These are phyloP conservation scores for Sporothrix pseudoabietina DNA, from an alignment of 2,329 filamentous ascomycete species.

Conservation along the genomic window DNA sequence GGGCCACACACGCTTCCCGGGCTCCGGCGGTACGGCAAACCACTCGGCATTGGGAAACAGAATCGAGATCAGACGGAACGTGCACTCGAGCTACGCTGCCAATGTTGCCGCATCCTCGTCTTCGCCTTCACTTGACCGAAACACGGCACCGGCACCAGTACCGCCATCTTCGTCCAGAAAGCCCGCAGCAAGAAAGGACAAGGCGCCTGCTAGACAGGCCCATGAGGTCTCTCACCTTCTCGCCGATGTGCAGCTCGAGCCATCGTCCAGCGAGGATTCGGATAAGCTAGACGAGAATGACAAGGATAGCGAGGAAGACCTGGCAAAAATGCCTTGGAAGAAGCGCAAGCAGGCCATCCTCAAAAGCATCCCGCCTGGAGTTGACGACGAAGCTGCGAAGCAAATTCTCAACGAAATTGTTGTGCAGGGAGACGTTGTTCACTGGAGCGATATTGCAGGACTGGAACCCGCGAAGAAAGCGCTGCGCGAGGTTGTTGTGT, in stretches of 20 bases:
- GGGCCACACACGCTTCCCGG: conserved; percentile 17
- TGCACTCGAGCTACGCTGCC: conserved; percentile 31
- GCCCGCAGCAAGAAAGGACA: conserved; percentile 22
- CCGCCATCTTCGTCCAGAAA: not conserved
- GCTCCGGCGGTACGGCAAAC: conserved; percentile 1
- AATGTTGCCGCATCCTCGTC: conserved; percentile 9
- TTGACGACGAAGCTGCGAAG: conserved; percentile 80
- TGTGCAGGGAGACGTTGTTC: conserved; percentile 89
- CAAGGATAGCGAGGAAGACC: conserved; percentile 23
- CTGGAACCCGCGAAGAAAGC: conserved; percentile 88
- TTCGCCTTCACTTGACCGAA: conserved; percentile 14
- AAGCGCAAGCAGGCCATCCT: conserved; percentile 65
- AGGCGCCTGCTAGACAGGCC: not conserved
- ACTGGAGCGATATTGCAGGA: conserved; percentile 91
- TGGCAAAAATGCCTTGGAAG: conserved; percentile 52
- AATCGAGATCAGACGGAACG: conserved; percentile 32
- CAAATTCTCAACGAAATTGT: conserved; percentile 97
- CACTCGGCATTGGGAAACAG: conserved; percentile 13
- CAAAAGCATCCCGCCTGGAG: conserved; percentile 76
- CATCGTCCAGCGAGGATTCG: conserved; percentile 32
- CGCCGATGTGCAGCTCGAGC: conserved; percentile 32
- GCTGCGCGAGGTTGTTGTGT: conserved; percentile 92
- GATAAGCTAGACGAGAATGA: conserved; percentile 30
- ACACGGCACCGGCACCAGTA: not conserved
- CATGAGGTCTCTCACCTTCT: conserved; percentile 32